phyloP scores from a whole-genome alignment of 345 rosid genomes.

The Populus nigra region DNA sequence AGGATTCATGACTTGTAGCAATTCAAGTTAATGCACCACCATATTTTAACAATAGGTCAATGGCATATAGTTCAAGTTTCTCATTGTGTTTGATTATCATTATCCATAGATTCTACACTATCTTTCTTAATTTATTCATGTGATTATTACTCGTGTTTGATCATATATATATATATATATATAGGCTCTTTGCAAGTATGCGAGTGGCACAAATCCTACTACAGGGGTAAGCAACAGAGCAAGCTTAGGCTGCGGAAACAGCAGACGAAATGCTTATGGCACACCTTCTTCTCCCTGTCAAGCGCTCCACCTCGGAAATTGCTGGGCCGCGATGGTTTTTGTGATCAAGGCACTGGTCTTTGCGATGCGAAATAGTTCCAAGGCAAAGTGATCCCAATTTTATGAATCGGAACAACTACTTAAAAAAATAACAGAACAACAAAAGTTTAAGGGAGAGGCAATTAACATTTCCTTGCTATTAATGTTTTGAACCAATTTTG shows the following conservation, averaged over 20 bases:
- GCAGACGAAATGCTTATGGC: constrained; percentile 78
- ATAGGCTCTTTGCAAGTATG: constrained; percentile 92
- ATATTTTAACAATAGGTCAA: no score
- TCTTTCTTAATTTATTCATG: not conserved
- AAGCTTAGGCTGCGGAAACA: constrained; percentile 89
- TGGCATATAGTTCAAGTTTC: not conserved
- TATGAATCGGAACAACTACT: not conserved
- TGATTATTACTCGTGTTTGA: not conserved
- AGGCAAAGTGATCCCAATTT: not conserved
- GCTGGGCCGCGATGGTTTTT: constrained; percentile 87
- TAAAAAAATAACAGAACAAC: not conserved
- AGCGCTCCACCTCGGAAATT: constrained; percentile 80
- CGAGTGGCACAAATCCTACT: constrained; percentile 75
- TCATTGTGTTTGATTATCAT: no score
- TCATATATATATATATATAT: not conserved
- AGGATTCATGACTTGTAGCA: no score
- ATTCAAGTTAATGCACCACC: no score
- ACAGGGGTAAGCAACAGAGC: constrained; percentile 79
- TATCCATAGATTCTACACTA: not conserved
- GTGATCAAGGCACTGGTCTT: constrained; percentile 65
- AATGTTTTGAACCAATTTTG: not conserved
- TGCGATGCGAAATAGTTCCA: constrained; percentile 53
- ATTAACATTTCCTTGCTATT: not conserved
- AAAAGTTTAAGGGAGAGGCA: not conserved
- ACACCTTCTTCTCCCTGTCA: constrained; percentile 72